Conservation (phyloP, 371 early-diverging fungal genomes). For the Nematocida displodere region DNA sequence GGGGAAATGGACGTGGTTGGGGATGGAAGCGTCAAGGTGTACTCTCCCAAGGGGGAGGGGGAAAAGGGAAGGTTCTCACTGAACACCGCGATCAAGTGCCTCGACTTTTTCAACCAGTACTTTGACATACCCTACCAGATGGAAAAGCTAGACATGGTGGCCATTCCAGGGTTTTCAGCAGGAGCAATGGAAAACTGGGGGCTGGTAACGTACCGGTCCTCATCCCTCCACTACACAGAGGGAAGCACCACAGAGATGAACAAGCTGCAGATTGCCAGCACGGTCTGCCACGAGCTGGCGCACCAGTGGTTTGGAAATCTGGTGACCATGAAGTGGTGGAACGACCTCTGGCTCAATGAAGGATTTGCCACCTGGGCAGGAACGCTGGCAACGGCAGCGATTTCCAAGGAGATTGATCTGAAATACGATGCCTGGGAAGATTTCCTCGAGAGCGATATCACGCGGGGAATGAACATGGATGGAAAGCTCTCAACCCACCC, state of each 20-base stretch:
- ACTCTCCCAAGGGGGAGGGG: constrained; percentile 69
- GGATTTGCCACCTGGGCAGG: constrained; percentile 89
- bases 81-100: constrained; percentile 68
- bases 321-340: constrained; percentile 84
- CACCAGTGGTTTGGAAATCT: constrained; percentile 93
- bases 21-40: constrained; percentile 71
- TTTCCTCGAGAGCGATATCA: constrained; percentile 71
- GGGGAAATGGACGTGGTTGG: constrained; percentile 82
- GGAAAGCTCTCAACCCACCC: constrained; percentile 77
- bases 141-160: constrained; percentile 78
- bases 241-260: constrained; percentile 67
- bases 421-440: constrained; percentile 61
- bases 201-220: constrained; percentile 77
- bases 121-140: constrained; percentile 76
- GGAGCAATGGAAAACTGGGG: constrained; percentile 84
- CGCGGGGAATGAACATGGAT: constrained; percentile 72
- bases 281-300: constrained; percentile 82
- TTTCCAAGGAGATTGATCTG: constrained; percentile 68
- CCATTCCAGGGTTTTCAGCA: constrained; percentile 77
- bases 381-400: constrained; percentile 71
- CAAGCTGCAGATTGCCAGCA: constrained; percentile 74
- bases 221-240: constrained; percentile 70
- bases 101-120: constrained; percentile 75
- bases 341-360: constrained; percentile 86
- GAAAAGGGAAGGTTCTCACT: constrained; percentile 74